Conservation (phyloP, 495 filamentous ascomycete species). For the Penicillium roqueforti region DNA sequence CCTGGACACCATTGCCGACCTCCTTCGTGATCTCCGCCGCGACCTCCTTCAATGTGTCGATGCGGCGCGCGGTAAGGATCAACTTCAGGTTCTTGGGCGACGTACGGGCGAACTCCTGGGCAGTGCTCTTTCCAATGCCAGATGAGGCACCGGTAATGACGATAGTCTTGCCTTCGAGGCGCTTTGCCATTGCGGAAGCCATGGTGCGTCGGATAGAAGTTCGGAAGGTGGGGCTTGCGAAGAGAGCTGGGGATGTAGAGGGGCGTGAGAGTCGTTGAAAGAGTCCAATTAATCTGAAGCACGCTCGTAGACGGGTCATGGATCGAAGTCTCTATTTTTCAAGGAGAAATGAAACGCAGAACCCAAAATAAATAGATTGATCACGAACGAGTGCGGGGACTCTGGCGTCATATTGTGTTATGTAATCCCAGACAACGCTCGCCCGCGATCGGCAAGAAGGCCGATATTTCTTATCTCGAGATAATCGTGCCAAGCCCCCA, state of each 20-base stretch:
- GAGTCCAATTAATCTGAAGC: constrained; percentile 27
- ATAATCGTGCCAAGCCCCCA: too few species aligned
- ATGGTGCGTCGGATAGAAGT: constrained; percentile 48
- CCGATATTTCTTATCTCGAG: background rate
- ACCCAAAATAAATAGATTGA: constrained; percentile 13
- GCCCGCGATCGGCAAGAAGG: background rate
- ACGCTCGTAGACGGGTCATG: constrained; percentile 34
- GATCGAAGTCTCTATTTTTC: constrained; percentile 10
- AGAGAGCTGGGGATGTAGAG: constrained; percentile 18
- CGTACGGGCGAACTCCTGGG: constrained; percentile 88
- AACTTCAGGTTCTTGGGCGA: constrained; percentile 76
- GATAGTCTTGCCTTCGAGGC: constrained; percentile 91
- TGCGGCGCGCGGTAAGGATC: constrained; percentile 78
- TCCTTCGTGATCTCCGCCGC: constrained; percentile 74
- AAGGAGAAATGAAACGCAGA: constrained; percentile 11
- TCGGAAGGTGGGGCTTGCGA: constrained; percentile 18
- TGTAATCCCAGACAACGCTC: background rate
- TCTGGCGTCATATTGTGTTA: constrained; percentile 20
- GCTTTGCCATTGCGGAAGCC: constrained; percentile 74
- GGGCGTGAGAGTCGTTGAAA: constrained; percentile 20
- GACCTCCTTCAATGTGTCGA: constrained; percentile 72
- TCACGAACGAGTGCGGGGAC: constrained; percentile 22
- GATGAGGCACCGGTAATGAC: constrained; percentile 91
- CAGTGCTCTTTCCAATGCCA: constrained; percentile 82
- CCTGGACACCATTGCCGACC: constrained; percentile 75